phyloP scores from a whole-genome alignment of 331 rosid species.

The Erythrophleum ivorense region DNA sequence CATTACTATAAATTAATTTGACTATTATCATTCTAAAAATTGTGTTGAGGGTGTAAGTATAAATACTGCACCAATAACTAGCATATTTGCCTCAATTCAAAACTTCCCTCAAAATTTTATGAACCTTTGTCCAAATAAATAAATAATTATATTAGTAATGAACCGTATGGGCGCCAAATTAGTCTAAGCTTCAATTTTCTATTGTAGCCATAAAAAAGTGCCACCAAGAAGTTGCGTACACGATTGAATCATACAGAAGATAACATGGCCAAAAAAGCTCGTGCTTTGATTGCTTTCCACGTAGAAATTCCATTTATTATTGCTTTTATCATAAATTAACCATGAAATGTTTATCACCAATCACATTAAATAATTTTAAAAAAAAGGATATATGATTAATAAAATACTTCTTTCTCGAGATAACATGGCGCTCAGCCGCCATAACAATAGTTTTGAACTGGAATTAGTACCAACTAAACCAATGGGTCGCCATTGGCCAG shows the following conservation, averaged over 20 bases:
- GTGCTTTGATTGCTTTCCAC: conserved; percentile 1
- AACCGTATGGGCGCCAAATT: background rate
- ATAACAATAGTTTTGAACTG: background rate
- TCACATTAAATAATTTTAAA: background rate
- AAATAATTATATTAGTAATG: too few species aligned
- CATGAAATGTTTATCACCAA: background rate
- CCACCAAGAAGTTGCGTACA: conserved; percentile 22
- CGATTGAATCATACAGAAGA: background rate
- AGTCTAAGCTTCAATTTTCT: background rate
- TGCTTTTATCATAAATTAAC: background rate
- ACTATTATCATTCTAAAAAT: too few species aligned
- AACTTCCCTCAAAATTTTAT: background rate
- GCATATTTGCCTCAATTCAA: background rate
- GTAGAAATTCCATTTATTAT: conserved; percentile 31
- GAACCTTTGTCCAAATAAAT: background rate
- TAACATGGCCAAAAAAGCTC: background rate
- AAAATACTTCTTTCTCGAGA: background rate
- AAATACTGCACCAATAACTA: too few species aligned
- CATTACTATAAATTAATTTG: too few species aligned
- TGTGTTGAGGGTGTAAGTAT: background rate
- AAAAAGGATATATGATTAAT: background rate
- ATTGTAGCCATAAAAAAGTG: background rate
- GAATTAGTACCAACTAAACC: background rate
- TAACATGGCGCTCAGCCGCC: background rate
- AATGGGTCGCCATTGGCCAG: background rate